These are phyloP conservation scores for Calcarisporium arbuscula DNA, from an alignment of 2,329 filamentous ascomycete genomes.

Conservation along the genomic window DNA sequence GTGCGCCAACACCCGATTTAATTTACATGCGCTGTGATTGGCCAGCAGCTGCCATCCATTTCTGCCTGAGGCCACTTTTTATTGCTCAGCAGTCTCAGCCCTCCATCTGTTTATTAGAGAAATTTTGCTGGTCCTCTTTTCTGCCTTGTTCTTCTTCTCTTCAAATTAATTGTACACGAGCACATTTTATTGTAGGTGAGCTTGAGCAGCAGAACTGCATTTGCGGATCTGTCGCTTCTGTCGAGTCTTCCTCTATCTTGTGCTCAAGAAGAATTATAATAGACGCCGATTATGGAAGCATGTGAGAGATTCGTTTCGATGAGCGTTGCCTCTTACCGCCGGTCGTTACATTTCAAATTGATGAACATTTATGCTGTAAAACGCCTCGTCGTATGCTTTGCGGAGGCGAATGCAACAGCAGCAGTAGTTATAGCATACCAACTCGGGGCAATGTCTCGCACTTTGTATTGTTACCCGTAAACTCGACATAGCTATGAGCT, in stretches of 20 bases:
- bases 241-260: constrained; percentile 70
- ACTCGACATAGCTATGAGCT: constrained; percentile 56
- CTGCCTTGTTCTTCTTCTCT: constrained; percentile 26
- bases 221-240: constrained; percentile 33
- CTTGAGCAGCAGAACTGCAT: constrained; percentile 42
- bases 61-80: constrained; percentile 30
- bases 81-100: neutral
- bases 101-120: neutral
- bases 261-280: constrained; percentile 51
- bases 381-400: too few species aligned
- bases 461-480: too few species aligned
- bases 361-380: constrained; percentile 7
- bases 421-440: constrained; percentile 2
- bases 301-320: constrained; percentile 54
- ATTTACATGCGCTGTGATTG: constrained; percentile 39
- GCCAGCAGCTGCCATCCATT: constrained; percentile 13
- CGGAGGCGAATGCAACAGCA: too few species aligned
- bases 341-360: constrained; percentile 54
- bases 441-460: neutral
- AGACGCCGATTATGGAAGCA: constrained; percentile 67
- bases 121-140: constrained; percentile 14
- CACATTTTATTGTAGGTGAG: constrained; percentile 68
- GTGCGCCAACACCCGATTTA: constrained; percentile 29
- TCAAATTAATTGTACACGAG: constrained; percentile 56
- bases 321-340: constrained; percentile 66